phyloP scores from a whole-genome alignment of 2,329 filamentous ascomycete species.

The Cryphonectria nitschkei region DNA sequence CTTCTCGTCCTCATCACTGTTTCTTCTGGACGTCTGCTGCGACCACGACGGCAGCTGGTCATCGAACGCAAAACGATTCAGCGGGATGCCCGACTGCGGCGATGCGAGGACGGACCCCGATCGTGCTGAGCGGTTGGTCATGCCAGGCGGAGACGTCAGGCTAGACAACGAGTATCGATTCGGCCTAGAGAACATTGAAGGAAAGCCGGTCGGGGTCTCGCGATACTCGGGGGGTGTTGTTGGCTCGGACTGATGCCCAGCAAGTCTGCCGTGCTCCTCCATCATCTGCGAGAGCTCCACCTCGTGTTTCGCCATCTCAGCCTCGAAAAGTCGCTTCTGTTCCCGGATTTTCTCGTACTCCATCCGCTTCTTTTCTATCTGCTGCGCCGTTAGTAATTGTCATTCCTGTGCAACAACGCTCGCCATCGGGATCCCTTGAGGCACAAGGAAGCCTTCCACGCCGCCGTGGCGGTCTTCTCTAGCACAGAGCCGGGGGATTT shows the following conservation, averaged over 20 bases:
- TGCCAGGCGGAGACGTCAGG: conserved; percentile 77
- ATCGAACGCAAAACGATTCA: conserved; percentile 62
- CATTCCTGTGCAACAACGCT: conserved; percentile 6
- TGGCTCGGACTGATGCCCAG: conserved; percentile 87
- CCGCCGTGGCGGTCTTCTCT: neutral
- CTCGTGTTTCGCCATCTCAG: conserved; percentile 87
- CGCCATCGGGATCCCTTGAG: conserved; percentile 23
- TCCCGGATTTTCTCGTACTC: conserved; percentile 91
- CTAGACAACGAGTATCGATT: conserved; percentile 90
- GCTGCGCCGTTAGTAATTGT: conserved; percentile 25
- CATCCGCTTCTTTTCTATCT: conserved; percentile 93
- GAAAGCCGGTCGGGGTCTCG: conserved; percentile 72
- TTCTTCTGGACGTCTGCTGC: conserved; percentile 82
- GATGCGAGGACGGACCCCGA: conserved; percentile 82
- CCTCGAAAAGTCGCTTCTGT: conserved; percentile 86
- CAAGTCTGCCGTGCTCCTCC: conserved; percentile 69
- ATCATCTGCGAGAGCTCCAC: conserved; percentile 85
- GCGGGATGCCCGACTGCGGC: conserved; percentile 65
- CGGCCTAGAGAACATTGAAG: conserved; percentile 78
- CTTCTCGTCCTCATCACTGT: conserved; percentile 90
- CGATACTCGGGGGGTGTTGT: conserved; percentile 94
- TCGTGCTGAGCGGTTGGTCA: conserved; percentile 73
- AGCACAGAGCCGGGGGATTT: neutral
- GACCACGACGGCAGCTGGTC: conserved; percentile 79
- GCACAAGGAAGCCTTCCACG: neutral